phyloP scores from a whole-genome alignment of 352 stramenopile genomes.

The Globisporangium splendens region DNA sequence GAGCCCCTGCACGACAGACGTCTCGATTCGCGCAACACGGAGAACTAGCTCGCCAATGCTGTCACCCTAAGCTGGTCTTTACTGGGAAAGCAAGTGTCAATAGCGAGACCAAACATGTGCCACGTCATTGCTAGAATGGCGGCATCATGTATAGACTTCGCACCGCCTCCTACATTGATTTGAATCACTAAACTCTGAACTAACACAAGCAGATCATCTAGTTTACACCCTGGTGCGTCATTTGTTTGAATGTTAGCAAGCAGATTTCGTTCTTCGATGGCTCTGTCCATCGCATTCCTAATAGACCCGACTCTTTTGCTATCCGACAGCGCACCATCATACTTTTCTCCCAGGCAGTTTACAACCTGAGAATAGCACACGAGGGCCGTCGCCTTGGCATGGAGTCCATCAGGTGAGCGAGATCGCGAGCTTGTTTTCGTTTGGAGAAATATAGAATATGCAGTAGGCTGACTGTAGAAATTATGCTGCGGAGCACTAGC shows the following conservation, averaged over 20 bases:
- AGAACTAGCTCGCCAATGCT: conserved; percentile 13
- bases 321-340: no score
- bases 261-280: conserved; percentile 25
- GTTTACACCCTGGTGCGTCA: conserved; percentile 17
- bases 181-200: conserved; percentile 9
- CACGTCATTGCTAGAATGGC: conserved; percentile 17
- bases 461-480: no score
- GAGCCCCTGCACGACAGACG: conserved; percentile 10
- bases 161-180: not conserved
- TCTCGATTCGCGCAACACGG: conserved; percentile 6
- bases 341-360: no score
- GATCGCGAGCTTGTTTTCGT: no score
- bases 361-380: no score
- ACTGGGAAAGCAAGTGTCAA: conserved; percentile 20
- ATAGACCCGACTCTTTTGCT: no score
- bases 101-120: conserved; percentile 13
- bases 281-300: no score
- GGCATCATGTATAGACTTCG: conserved; percentile 15
- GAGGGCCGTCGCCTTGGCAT: no score
- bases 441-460: no score
- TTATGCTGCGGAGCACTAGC: no score
- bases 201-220: conserved; percentile 14
- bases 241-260: conserved; percentile 12
- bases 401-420: no score
- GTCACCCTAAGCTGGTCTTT: conserved; percentile 15